Evolutionary conservation across 345 rosid species (phyloP).

Genomic region (Eucalyptus marginata): DNA sequence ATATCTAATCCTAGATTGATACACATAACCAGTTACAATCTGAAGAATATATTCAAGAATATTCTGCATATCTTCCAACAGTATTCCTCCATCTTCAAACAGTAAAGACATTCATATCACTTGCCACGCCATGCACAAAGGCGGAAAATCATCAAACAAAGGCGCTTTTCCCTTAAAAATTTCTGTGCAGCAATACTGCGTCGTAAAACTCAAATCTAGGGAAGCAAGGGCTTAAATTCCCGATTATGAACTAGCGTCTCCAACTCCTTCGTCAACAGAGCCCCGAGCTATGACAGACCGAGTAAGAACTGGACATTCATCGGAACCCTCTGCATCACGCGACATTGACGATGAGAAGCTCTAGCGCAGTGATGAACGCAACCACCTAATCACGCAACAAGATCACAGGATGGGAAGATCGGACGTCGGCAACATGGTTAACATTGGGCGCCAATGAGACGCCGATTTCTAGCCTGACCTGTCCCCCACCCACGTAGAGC

Average conservation of each 20-base stretch:
- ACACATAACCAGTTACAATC: too few species aligned
- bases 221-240: neutral
- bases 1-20: too few species aligned
- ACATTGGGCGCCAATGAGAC: neutral
- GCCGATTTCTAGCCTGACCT: neutral
- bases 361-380: neutral
- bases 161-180: neutral
- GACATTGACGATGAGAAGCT: neutral
- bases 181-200: neutral
- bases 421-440: neutral
- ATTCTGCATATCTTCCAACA: too few species aligned
- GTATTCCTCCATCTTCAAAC: conserved; percentile 60
- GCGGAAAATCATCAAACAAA: neutral
- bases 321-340: neutral
- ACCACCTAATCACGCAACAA: neutral
- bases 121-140: neutral
- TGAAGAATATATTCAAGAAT: too few species aligned
- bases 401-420: neutral
- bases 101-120: neutral
- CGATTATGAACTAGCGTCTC: neutral
- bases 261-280: neutral
- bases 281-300: neutral
- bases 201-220: neutral
- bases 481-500: neutral
- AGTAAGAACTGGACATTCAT: neutral